These are phyloP conservation scores for Staphylotrichum longicolle DNA, from an alignment of 495 filamentous ascomycete species.

Conservation along the genomic window DNA sequence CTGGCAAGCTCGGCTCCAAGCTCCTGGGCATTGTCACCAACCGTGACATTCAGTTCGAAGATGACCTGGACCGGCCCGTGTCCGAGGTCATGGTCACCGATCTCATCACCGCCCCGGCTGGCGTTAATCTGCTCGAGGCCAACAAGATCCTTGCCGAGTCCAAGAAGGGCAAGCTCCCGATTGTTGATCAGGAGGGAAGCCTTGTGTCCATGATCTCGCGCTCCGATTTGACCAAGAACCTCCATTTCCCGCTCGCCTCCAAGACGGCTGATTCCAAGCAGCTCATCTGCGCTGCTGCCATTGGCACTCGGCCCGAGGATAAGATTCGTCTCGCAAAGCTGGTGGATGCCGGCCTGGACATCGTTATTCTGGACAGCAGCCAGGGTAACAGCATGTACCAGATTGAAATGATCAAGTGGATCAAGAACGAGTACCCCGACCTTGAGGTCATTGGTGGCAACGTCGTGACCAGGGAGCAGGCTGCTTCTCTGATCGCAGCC, in stretches of 20 bases:
- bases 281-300: conserved; percentile 90
- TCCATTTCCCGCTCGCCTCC: conserved; percentile 93
- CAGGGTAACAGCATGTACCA: conserved; percentile 98
- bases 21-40: conserved; percentile 96
- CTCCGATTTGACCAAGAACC: conserved; percentile 97
- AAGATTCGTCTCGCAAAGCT: conserved; percentile 82
- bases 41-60: conserved; percentile 94
- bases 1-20: conserved; percentile 88
- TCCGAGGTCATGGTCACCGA: conserved; percentile 94
- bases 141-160: conserved; percentile 91
- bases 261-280: conserved; percentile 98
- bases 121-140: conserved; percentile 81
- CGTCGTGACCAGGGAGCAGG: conserved; percentile 94
- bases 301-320: conserved; percentile 91
- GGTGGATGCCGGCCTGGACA: conserved; percentile 91
- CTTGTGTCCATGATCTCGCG: conserved; percentile 93
- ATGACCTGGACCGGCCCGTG: conserved; percentile 68
- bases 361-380: conserved; percentile 91
- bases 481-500: conserved; percentile 85
- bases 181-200: conserved; percentile 83
- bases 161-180: conserved; percentile 98
- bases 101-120: conserved; percentile 82
- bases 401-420: conserved; percentile 92
- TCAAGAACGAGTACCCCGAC: conserved; percentile 79
- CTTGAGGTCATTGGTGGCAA: conserved; percentile 97